Conservation (phyloP, 2,329 filamentous ascomycete genomes). For the Metarhizium anisopliae region DNA sequence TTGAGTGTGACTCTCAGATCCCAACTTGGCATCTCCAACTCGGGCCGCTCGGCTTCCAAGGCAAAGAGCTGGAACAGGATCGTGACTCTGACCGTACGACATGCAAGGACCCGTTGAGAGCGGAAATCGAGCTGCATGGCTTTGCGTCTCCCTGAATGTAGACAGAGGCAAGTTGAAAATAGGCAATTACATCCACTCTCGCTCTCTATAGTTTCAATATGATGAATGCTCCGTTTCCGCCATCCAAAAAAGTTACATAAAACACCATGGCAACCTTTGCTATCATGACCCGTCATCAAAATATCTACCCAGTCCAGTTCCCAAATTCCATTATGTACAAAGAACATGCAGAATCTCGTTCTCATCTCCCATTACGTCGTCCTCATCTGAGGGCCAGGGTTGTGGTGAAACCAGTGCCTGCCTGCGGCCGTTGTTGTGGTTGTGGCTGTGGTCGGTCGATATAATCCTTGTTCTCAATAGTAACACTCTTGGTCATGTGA, state of each 20-base stretch:
- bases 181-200: not conserved
- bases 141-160: no score
- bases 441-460: conserved; percentile 35
- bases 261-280: not conserved
- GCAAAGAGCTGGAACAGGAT: no score
- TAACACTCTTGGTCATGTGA: conserved; percentile 93
- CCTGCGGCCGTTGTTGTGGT: conserved; percentile 20
- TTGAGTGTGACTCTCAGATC: not conserved
- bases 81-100: no score
- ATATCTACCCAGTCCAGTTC: not conserved
- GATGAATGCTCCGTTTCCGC: not conserved
- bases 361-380: not conserved
- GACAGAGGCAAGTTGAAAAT: no score
- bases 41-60: no score
- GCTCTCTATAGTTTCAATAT: not conserved
- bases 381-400: conserved; percentile 25
- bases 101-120: no score
- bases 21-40: not conserved
- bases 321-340: conserved; percentile 1
- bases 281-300: not conserved
- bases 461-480: conserved; percentile 77
- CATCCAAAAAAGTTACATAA: conserved; percentile 3
- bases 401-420: conserved; percentile 19
- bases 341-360: not conserved
- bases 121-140: no score